Percentiles rank a stretch among this genome's conserved stretches.
Evolutionary conservation across 176 grass and related monocot species (phyloP).

Genomic region (Paspalum notatum): DNA sequence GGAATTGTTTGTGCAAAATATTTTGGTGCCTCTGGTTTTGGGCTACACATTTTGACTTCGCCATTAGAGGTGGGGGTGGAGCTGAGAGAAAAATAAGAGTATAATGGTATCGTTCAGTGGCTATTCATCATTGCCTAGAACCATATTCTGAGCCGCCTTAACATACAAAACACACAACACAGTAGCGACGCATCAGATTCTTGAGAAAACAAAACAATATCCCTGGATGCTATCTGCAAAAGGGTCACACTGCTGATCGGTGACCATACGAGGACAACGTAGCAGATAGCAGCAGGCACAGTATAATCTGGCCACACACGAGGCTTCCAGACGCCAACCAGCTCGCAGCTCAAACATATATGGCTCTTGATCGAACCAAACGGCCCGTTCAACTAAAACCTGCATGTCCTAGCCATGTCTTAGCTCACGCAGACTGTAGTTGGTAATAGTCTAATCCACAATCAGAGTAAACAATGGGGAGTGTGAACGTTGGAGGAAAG

Average conservation of each 20-base stretch:
- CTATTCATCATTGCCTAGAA: slow-evolving; percentile 22
- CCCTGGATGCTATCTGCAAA: background rate
- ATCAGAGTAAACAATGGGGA: background rate
- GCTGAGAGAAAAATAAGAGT: background rate
- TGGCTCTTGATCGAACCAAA: slow-evolving; percentile 20
- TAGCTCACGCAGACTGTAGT: background rate
- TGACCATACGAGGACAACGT: slow-evolving; percentile 15
- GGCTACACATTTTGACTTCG: background rate
- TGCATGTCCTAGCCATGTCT: slow-evolving; percentile 10
- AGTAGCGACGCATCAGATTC: slow-evolving; percentile 33
- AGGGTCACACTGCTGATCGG: slow-evolving; percentile 15
- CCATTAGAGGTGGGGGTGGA: background rate
- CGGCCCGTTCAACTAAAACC: slow-evolving; percentile 5
- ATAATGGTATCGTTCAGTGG: background rate
- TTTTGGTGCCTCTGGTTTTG: background rate
- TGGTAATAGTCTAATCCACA: background rate
- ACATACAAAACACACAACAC: slow-evolving; percentile 4
- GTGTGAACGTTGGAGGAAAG: background rate
- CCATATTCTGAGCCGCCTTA: slow-evolving; percentile 32
- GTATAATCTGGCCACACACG: slow-evolving; percentile 11
- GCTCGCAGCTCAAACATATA: slow-evolving; percentile 7
- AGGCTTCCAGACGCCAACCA: background rate
- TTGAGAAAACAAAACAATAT: slow-evolving; percentile 2
- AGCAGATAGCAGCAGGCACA: background rate
- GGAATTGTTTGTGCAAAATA: slow-evolving; percentile 22